Evolutionary conservation across 179 eudicot species (phyloP), one percentile per base, ranked within the genome.

Genomic region (Silene noctiflora): DNA sequence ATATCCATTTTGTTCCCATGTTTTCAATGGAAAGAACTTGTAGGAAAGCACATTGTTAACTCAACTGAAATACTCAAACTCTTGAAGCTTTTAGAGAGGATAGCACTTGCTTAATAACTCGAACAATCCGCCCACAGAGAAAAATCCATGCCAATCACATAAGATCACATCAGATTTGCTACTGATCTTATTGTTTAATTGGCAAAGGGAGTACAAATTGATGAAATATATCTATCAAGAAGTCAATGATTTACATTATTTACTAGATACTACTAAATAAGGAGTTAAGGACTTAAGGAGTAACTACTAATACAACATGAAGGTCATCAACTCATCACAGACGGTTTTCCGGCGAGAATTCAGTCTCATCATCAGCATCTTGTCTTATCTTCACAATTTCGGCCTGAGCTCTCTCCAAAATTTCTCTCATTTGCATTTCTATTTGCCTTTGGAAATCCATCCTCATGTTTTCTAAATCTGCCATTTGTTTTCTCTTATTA

Each of bases 381-480:
- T 83, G 80, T 75, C 87, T 72, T 68, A 93, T 85, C 75, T 85
- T 90, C 8, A 87, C 87, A 78, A 93, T 91, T 79, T 91, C 98
- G 0, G 88, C 88, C 76, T 87, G 90, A 20, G 95, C 91, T 79
- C 85, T 87, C 86, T 93, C 98, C 73, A 93, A 78, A 59, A 93
- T 89, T 77, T 87, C 86, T 78, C 89, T 91, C 86, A 86, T 91
- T 86, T 91, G 92, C 77, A 81, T 48, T 87, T 93, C 97, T 78
- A 93, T 55, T 44, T 93, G 92, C 39, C 87, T 86, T 67, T 89
- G 91, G 76, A 91, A 90, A 81, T 91, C 93, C 91, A 86, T 86
- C 72, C 93, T 90, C 93, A 90, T 87, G 71, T 78, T 88, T 88
- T 91, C 98, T 74, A 93, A 65, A 78, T 90, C 97, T 77, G 83